Evolutionary conservation across 306 rosid species (phyloP).

Genomic region (Pyrus pyrifolia): DNA sequence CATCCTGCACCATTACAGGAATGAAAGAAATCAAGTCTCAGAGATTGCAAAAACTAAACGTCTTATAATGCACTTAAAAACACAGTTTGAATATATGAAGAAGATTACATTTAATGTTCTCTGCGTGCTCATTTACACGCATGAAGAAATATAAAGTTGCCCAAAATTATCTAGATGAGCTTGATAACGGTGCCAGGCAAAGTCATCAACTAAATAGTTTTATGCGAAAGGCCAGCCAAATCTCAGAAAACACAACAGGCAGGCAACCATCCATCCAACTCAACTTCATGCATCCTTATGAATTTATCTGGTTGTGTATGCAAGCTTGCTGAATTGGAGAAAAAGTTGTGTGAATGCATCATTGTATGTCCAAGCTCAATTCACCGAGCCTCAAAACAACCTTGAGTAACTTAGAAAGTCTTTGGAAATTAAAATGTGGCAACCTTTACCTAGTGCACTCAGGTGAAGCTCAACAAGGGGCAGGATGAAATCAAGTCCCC

Average conservation of each 20-base stretch:
- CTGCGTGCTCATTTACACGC: neutral
- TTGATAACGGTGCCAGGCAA: neutral
- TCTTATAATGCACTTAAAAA: neutral
- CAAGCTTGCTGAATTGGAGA: neutral
- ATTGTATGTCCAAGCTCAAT: neutral
- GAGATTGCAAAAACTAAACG: neutral
- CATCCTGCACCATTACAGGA: slow-evolving; percentile 52
- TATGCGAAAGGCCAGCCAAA: neutral
- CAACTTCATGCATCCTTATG: neutral
- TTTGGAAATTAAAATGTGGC: neutral
- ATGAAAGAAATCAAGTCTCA: neutral
- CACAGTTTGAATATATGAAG: neutral
- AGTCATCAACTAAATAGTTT: neutral
- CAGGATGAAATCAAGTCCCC: neutral
- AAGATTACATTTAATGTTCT: neutral
- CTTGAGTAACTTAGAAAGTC: neutral
- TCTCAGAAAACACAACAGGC: neutral
- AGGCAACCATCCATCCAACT: neutral
- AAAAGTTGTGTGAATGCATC: neutral
- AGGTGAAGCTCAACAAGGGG: neutral
- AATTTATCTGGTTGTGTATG: neutral
- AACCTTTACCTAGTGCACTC: neutral
- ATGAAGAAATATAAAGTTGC: neutral
- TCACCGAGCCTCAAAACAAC: neutral
- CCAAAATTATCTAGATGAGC: neutral